phyloP scores from a whole-genome alignment of 306 rosid genomes.

The Begonia masoniana region DNA sequence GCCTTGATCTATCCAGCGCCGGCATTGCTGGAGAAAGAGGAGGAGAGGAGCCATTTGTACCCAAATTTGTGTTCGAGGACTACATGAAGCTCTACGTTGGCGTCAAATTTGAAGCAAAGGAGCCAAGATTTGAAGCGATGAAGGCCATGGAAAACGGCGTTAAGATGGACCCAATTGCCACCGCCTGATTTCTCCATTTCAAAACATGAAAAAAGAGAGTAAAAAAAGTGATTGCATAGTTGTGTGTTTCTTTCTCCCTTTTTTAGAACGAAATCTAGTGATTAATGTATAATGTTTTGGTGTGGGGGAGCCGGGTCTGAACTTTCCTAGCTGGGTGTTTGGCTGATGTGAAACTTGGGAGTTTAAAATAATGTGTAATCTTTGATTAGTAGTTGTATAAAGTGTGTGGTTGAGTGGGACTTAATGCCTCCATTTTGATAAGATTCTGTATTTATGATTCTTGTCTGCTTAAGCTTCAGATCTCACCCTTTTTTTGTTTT shows the following conservation, averaged over 20 bases:
- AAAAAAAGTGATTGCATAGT: neutral
- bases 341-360: too few species aligned
- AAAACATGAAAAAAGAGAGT: neutral
- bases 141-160: conserved; percentile 41
- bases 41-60: conserved; percentile 34
- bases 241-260: neutral
- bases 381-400: too few species aligned
- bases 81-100: conserved; percentile 91
- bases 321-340: too few species aligned
- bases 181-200: conserved; percentile 21
- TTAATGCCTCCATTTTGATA: too few species aligned
- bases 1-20: conserved; percentile 81
- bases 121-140: conserved; percentile 93
- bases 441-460: too few species aligned
- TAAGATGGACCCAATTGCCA: conserved; percentile 37
- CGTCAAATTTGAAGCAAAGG: conserved; percentile 83
- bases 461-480: too few species aligned
- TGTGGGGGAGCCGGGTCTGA: too few species aligned
- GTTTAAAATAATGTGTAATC: too few species aligned
- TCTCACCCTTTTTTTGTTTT: too few species aligned
- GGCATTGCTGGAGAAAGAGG: conserved; percentile 39
- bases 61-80: conserved; percentile 85
- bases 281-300: too few species aligned
- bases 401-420: too few species aligned
- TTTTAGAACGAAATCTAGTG: neutral